phyloP scores from a whole-genome alignment of 768 basidiomycete genomes.

The Suillus variegatus region DNA sequence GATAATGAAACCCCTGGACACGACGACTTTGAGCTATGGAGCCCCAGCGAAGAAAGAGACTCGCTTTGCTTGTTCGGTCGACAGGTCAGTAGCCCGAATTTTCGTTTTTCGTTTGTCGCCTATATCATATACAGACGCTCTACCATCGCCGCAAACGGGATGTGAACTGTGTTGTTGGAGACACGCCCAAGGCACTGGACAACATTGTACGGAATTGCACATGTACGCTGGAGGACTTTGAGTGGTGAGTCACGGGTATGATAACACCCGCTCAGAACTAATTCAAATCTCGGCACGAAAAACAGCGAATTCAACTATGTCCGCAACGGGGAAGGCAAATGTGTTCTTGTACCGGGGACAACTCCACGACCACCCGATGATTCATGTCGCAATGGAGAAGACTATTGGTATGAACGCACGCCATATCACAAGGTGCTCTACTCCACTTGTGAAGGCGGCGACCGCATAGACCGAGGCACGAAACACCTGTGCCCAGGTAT shows the following conservation, averaged over 20 bases:
- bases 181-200: conserved; percentile 53
- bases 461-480: conserved; percentile 73
- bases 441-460: conserved; percentile 83
- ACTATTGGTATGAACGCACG: conserved; percentile 94
- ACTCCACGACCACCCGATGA: conserved; percentile 68
- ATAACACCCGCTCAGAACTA: neutral
- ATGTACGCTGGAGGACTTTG: conserved; percentile 89
- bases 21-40: conserved; percentile 99
- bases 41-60: conserved; percentile 84
- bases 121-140: conserved; percentile 55
- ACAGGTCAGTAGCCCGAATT: conserved; percentile 51
- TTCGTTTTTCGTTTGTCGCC: neutral
- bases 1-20: conserved; percentile 72
- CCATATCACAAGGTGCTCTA: conserved; percentile 88
- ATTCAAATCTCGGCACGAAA: neutral
- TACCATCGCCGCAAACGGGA: conserved; percentile 87
- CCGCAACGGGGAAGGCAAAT: conserved; percentile 66
- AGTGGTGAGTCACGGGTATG: conserved; percentile 65
- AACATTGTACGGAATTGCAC: conserved; percentile 68
- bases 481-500: conserved; percentile 83
- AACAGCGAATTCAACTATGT: conserved; percentile 96
- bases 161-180: conserved; percentile 81
- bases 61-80: conserved; percentile 91
- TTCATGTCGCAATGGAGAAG: conserved; percentile 61
- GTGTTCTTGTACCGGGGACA: conserved; percentile 79